Evolutionary conservation across 768 basidiomycete genomes (phyloP).

Genomic region (Psilocybe tampanensis): DNA sequence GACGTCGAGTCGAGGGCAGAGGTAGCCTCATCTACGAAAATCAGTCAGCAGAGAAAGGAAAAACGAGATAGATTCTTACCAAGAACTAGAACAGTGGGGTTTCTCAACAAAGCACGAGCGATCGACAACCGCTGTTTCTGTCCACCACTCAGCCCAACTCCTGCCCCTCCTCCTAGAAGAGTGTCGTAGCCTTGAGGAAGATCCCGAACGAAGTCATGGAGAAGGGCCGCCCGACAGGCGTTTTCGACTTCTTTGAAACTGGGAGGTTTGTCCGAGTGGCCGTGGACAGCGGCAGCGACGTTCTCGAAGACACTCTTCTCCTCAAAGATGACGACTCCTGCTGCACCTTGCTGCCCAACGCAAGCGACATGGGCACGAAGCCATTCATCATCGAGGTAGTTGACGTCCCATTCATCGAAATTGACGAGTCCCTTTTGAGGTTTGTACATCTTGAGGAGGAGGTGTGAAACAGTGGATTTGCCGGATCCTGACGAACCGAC

Average conservation of each 20-base stretch:
- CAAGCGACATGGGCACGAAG: slow-evolving; percentile 70
- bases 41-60: slow-evolving; percentile 20
- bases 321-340: slow-evolving; percentile 61
- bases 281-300: slow-evolving; percentile 48
- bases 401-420: slow-evolving; percentile 82
- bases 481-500: slow-evolving; percentile 92
- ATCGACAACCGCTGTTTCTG: slow-evolving; percentile 91
- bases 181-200: slow-evolving; percentile 93
- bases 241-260: slow-evolving; percentile 71
- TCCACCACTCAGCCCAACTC: slow-evolving; percentile 84
- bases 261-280: slow-evolving; percentile 62
- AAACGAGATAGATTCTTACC: slow-evolving; percentile 52
- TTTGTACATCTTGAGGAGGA: slow-evolving; percentile 81
- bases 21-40: slow-evolving; percentile 72
- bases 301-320: slow-evolving; percentile 85
- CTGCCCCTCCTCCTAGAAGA: slow-evolving; percentile 49
- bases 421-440: slow-evolving; percentile 64
- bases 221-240: slow-evolving; percentile 81
- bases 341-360: slow-evolving; percentile 75
- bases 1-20: slow-evolving; percentile 87
- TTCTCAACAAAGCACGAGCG: slow-evolving; percentile 80
- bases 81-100: slow-evolving; percentile 88
- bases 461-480: slow-evolving; percentile 86
- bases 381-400: slow-evolving; percentile 73
- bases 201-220: slow-evolving; percentile 85